Base-by-base conservation (phyloP, 768 basidiomycete species). In the Postia placenta region DNA sequence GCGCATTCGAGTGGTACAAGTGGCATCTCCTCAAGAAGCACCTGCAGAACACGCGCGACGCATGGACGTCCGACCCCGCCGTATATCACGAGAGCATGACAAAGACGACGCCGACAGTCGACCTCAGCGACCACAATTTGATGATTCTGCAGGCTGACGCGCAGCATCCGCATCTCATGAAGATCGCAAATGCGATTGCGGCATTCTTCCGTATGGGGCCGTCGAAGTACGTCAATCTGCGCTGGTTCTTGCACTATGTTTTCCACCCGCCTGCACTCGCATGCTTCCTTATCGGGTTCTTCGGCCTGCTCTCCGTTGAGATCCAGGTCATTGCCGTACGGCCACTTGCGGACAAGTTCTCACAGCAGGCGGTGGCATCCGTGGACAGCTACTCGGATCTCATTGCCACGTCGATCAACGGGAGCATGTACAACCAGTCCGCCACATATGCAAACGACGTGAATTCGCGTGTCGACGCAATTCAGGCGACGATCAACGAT, bases 171-270 rank as follows among this genome's bases (percentile, higher is more conserved):
- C 70, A 92, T 35, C 69, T 92, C 41, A 83, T 81, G 5, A 79
- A 76, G 47, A 72, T 88, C 49, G 73, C 78, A 35, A 81, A 83
- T 61, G 63, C 63, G 19, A 50, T 91, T 5, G 71, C 80, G 5
- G 49, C 67, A 4, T 62, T 67, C 42, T 60, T 91, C 26, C 76
- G 66, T 37, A 69, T 92, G 50, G 74, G 75, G 6, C 76, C 83
- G 5, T 67, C 74, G 30, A 75, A 85, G 51, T 79, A 89, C 57
- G 77, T 75, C 22, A 78, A 88, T 57, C 66, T 90, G 15, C 81
- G 83, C 50, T 99, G 92, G 91, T 91, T 95, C 67, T 73, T 88
- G 60, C 78, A 87, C 58, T 96, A 96, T 69, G 73, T 99, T 50
- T 90, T 92, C 65, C 89, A 97, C 61, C 81, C 92, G 2, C 88